Evolutionary conservation across 164 flowering plant species (phyloP).

Genomic region (Dillenia suffruticosa): DNA sequence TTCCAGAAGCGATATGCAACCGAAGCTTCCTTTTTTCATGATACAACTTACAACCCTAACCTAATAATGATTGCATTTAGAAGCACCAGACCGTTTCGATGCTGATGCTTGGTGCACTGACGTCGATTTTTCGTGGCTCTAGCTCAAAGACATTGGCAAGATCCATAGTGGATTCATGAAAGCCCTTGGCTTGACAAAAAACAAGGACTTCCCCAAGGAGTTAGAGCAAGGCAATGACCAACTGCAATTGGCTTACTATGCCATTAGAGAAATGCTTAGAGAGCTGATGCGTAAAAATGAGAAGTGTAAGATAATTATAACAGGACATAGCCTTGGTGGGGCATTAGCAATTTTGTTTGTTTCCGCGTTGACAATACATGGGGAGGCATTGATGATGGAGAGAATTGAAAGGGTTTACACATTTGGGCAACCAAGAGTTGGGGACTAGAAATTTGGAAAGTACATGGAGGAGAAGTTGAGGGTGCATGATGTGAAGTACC

Average conservation of each 20-base stretch:
- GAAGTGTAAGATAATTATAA: constrained; percentile 47
- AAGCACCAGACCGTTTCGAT: constrained; percentile 58
- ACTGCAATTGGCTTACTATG: constrained; percentile 48
- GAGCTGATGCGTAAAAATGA: constrained; percentile 25
- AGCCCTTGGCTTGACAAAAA: constrained; percentile 57
- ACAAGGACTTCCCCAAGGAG: constrained; percentile 53
- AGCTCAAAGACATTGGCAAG: constrained; percentile 37
- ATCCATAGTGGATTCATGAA: constrained; percentile 59
- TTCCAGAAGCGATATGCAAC: constrained; percentile 29
- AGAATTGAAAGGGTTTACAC: constrained; percentile 73
- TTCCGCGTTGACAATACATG: constrained; percentile 41
- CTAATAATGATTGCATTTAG: constrained; percentile 55
- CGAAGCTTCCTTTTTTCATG: constrained; percentile 45
- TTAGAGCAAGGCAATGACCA: constrained; percentile 8
- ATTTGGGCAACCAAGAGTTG: constrained; percentile 87
- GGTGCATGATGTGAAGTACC: no score
- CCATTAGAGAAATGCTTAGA: constrained; percentile 45
- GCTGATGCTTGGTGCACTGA: constrained; percentile 59
- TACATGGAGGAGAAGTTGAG: no score
- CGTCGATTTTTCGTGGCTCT: constrained; percentile 58
- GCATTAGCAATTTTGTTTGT: constrained; percentile 70
- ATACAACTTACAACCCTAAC: constrained; percentile 28
- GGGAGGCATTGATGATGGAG: constrained; percentile 48
- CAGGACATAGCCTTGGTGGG: constrained; percentile 91
- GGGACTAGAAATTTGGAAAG: constrained; percentile 51